Evolutionary conservation across 108 stramenopile genomes (phyloP), one percentile per base, ranked within the genome.

Genomic region (Phaeodactylum tricornutum): DNA sequence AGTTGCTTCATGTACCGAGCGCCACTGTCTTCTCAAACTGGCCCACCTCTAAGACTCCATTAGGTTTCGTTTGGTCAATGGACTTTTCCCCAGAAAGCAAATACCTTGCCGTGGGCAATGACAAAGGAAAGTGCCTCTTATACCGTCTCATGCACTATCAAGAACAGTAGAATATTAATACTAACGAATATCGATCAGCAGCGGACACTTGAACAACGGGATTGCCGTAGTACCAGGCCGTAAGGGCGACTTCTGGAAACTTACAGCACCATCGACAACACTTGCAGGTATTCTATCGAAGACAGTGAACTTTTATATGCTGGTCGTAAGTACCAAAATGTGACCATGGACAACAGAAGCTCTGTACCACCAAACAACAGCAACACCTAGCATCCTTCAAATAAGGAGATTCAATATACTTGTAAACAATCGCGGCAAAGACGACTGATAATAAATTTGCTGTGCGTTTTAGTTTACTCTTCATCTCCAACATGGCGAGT

Each of bases 11-110:
- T 69, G 71, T 94, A 15, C 86, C 95, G 21, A 67, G 87, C 2
- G 41, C 53, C 47, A 95, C 92, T 3, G 94, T 96, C n/a, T 97
- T 93, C 55, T 79, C 80, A 2, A 99, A 99, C 58, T 99, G 98
- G 98, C 98, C 98, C 6, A 97, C 98, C 7, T 71, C 80, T 29
- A 77, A 86, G 40, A 96, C 98, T 3, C 98, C 98, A n/a, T 44
- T 99, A 31, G 74, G 73, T 12, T 93, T 93, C 61, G 93, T 95
- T 26, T 91, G 77, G 64, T 71, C 74, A 37, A 57, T 94, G 58
- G 93, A 94, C 59, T 99, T 97, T 63, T 93, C 94, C 15, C 97
- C 97, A 0, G 51, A 67, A 23, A 78, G 85, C 31, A 75, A 75
- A 41, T 88, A 68, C 47, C 51, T 99, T 38, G 93, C 92, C 0